Percentiles rank a stretch among this genome's conserved stretches.
phyloP scores from a whole-genome alignment of 2,329 filamentous ascomycete genomes.

The Xylariaceae sp. region DNA sequence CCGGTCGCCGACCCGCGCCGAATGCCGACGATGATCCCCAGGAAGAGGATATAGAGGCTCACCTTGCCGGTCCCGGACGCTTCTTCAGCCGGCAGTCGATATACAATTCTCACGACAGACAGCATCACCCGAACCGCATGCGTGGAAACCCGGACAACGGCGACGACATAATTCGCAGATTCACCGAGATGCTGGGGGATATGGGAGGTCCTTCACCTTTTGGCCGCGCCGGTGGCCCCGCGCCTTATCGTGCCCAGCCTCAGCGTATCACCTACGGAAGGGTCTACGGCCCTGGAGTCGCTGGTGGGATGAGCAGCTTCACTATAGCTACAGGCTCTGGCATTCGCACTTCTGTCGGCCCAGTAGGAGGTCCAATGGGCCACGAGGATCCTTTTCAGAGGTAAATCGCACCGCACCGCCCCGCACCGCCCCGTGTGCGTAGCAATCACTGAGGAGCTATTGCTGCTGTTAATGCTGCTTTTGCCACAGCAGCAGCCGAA shows the following conservation, averaged over 20 bases:
- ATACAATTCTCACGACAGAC: constrained; percentile 16
- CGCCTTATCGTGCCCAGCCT: constrained; percentile 13
- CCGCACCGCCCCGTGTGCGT: too few species aligned
- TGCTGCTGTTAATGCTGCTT: too few species aligned
- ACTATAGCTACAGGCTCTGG: constrained; percentile 38
- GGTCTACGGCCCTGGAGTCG: constrained; percentile 29
- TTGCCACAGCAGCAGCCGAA: too few species aligned
- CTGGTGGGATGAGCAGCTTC: constrained; percentile 37
- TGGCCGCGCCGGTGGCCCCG: constrained; percentile 19
- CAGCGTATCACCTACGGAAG: constrained; percentile 20
- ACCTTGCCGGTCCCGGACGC: constrained; percentile 33
- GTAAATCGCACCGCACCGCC: constrained; percentile 34
- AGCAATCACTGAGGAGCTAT: too few species aligned
- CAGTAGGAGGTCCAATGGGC: constrained; percentile 6
- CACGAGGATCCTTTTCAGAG: constrained; percentile 38
- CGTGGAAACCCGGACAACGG: constrained; percentile 15
- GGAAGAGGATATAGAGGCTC: constrained; percentile 51
- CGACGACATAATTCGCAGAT: constrained; percentile 30
- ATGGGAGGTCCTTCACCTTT: constrained; percentile 16
- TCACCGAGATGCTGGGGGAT: constrained; percentile 27
- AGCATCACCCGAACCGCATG: constrained; percentile 5
- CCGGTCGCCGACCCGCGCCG: constrained; percentile 12
- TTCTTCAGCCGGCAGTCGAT: constrained; percentile 33
- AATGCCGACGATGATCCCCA: constrained; percentile 49
- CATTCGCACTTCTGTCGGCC: constrained; percentile 7